Conservation (phyloP, 208 protist genomes). For the Herpetomonas samuelpessoai region DNA sequence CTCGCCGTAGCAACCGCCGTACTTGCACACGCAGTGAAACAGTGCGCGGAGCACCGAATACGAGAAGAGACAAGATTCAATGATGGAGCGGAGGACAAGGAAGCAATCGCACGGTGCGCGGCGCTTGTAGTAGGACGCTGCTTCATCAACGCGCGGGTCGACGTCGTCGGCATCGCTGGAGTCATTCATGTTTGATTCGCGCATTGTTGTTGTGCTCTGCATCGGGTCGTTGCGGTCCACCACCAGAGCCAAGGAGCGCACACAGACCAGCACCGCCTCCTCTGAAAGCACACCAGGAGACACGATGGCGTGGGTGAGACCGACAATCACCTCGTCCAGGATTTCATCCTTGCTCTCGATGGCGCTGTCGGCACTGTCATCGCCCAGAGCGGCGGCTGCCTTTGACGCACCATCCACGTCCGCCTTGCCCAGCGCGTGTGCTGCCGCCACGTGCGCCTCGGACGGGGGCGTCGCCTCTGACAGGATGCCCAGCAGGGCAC, state of each 20-base stretch:
- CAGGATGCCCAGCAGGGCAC: constrained; percentile 25
- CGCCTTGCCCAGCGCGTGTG: constrained; percentile 29
- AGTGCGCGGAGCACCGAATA: constrained; percentile 48
- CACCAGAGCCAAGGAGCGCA: constrained; percentile 35
- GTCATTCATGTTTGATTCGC: too few species aligned
- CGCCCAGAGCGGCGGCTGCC: neutral
- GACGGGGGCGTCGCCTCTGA: constrained; percentile 13
- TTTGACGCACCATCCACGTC: constrained; percentile 24
- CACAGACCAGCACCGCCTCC: constrained; percentile 50
- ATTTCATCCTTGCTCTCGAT: constrained; percentile 11
- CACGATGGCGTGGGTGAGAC: constrained; percentile 29
- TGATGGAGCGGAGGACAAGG: constrained; percentile 36
- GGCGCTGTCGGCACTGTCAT: constrained; percentile 6
- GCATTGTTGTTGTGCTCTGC: too few species aligned
- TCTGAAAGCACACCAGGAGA: constrained; percentile 33
- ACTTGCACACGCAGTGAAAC: constrained; percentile 53
- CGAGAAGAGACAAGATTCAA: constrained; percentile 41
- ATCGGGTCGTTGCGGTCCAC: constrained; percentile 14
- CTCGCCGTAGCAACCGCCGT: constrained; percentile 60
- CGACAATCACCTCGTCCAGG: constrained; percentile 38
- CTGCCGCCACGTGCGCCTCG: constrained; percentile 31
- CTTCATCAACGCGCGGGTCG: constrained; percentile 21
- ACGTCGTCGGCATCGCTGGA: neutral
- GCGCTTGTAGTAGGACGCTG: constrained; percentile 31
- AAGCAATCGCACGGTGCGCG: constrained; percentile 45